A percentile compares a stretch with the other conserved stretches of the same genome.
These are phyloP conservation scores for Helianthus tuberosus DNA, from an alignment of 129 eudicot species.

Conservation along the genomic window DNA sequence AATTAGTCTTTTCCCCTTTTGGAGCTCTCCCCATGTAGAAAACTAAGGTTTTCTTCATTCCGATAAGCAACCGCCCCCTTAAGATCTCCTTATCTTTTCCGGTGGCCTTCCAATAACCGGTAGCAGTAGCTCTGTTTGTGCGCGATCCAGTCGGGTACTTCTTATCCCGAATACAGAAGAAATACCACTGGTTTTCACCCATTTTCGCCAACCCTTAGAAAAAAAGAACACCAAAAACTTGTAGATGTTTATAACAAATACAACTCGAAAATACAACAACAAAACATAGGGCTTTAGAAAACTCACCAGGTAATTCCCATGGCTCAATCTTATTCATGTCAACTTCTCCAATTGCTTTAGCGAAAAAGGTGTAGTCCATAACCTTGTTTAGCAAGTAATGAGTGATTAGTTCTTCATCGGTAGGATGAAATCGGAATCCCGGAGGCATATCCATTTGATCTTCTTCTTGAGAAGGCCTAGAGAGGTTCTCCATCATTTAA, in stretches of 20 bases:
- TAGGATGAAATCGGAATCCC: constrained; percentile 93
- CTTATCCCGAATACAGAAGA: constrained; percentile 87
- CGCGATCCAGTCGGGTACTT: constrained; percentile 94
- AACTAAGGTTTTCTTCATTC: constrained; percentile 94
- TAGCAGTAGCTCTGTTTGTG: constrained; percentile 87
- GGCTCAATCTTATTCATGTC: constrained; percentile 97
- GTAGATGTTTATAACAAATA: not conserved
- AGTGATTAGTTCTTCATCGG: constrained; percentile 93
- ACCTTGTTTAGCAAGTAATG: constrained; percentile 76
- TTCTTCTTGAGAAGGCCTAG: constrained; percentile 34
- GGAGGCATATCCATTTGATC: constrained; percentile 80
- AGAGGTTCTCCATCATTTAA: constrained; percentile 55
- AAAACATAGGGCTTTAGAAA: not conserved
- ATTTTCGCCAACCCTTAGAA: constrained; percentile 75
- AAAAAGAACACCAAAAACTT: not conserved
- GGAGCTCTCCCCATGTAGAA: constrained; percentile 97
- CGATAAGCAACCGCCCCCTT: constrained; percentile 62
- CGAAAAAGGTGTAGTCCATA: constrained; percentile 52
- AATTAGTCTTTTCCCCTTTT: constrained; percentile 80
- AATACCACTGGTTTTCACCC: constrained; percentile 96
- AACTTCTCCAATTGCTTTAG: constrained; percentile 87
- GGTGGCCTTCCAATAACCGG: constrained; percentile 96
- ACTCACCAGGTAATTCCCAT: constrained; percentile 91
- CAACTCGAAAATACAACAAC: not conserved
- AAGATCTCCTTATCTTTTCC: constrained; percentile 91